These are phyloP conservation scores for Diaporthe amygdali DNA, from an alignment of 2,329 filamentous ascomycete genomes.

Conservation along the genomic window DNA sequence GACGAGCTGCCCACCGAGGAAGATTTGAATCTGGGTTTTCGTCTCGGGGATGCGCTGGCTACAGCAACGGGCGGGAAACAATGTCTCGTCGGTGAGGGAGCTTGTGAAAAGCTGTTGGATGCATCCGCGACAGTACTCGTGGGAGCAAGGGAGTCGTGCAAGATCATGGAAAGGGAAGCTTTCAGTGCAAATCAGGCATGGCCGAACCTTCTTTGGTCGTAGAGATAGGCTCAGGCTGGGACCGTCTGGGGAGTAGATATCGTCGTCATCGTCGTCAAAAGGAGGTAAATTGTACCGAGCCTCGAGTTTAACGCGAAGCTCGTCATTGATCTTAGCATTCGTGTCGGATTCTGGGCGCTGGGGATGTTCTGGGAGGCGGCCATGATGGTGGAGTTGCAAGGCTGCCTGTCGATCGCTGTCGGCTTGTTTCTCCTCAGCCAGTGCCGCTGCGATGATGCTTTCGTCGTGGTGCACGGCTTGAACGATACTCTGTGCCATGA, in stretches of 20 bases:
- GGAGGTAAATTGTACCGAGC: not conserved
- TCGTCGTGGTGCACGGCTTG: not conserved
- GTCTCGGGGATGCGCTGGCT: not conserved
- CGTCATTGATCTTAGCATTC: not conserved
- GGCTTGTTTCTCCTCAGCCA: not conserved
- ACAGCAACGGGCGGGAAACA: slow-evolving; percentile 7
- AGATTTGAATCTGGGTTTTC: slow-evolving; percentile 19
- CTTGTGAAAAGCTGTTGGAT: not conserved
- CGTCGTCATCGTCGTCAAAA: not conserved
- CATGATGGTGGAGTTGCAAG: not conserved
- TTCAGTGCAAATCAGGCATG: not conserved
- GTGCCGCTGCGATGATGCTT: not conserved
- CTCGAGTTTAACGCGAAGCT: not conserved
- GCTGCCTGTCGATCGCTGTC: not conserved
- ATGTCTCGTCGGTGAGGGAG: not conserved
- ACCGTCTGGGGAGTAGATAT: no score
- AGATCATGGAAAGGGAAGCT: not conserved
- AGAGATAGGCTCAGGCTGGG: no score
- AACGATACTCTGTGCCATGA: not conserved
- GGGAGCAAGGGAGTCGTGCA: not conserved
- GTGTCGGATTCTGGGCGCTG: not conserved
- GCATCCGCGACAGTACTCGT: slow-evolving; percentile 17
- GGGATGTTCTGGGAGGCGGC: not conserved
- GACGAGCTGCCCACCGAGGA: slow-evolving; percentile 43
- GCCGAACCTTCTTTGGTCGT: not conserved